These are phyloP conservation scores for Suillus paluster DNA, from an alignment of 768 basidiomycete genomes.

Conservation along the genomic window DNA sequence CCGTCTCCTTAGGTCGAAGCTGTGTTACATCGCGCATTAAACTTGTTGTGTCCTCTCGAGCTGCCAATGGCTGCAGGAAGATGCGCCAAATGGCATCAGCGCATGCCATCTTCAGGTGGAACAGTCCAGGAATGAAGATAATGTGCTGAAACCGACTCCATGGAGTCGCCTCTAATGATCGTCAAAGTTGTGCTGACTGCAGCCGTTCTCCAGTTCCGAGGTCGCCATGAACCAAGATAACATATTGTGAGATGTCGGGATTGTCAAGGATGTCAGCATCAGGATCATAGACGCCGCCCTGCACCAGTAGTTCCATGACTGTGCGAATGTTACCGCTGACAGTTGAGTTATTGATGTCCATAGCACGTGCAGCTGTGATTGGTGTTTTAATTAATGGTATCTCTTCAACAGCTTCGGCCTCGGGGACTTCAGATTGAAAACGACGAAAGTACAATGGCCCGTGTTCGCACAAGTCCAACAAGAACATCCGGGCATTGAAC, in stretches of 20 bases:
- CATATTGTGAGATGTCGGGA: slow-evolving; percentile 14
- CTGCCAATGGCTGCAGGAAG: too few relatives aligned
- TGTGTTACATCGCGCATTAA: too few relatives aligned
- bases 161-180: too few relatives aligned
- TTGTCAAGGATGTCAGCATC: not conserved
- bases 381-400: slow-evolving; percentile 31
- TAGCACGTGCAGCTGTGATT: slow-evolving; percentile 24
- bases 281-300: not conserved
- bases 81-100: too few relatives aligned
- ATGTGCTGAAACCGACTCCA: too few relatives aligned
- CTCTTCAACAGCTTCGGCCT: slow-evolving; percentile 30
- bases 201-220: too few relatives aligned
- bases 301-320: slow-evolving; percentile 13
- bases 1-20: too few relatives aligned
- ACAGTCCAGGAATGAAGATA: too few relatives aligned
- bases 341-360: slow-evolving; percentile 32
- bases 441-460: slow-evolving; percentile 26
- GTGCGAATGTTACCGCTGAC: slow-evolving; percentile 24
- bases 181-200: too few relatives aligned
- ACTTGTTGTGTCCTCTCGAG: too few relatives aligned
- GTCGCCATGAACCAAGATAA: not conserved
- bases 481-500: too few relatives aligned
- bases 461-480: slow-evolving; percentile 9
- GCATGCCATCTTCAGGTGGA: too few relatives aligned
- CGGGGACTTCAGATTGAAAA: slow-evolving; percentile 19